These are phyloP conservation scores for Suillus americanus DNA, from an alignment of 768 basidiomycete species.

Conservation along the genomic window DNA sequence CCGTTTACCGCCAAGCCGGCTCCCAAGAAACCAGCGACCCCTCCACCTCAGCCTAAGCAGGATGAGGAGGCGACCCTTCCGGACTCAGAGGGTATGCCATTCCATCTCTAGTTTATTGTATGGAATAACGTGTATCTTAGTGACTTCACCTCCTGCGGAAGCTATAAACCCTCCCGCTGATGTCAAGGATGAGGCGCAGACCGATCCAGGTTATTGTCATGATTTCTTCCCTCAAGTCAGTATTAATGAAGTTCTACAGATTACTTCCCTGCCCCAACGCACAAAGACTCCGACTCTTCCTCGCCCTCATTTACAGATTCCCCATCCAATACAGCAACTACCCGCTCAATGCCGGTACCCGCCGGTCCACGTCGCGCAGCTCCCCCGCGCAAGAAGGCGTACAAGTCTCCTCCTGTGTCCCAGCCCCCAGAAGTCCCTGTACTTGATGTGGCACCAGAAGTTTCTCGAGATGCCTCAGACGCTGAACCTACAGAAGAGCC, in stretches of 20 bases:
- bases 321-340: conserved; percentile 20
- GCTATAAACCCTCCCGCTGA: conserved; percentile 1
- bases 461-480: neutral
- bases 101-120: neutral
- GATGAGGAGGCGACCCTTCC: conserved; percentile 14
- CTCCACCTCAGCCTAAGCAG: conserved; percentile 18
- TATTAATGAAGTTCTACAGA: conserved; percentile 29
- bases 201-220: conserved; percentile 20
- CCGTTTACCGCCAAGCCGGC: conserved; percentile 60
- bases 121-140: conserved; percentile 8
- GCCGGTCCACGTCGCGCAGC: conserved; percentile 71
- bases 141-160: conserved; percentile 17
- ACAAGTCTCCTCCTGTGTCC: conserved; percentile 47
- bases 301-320: conserved; percentile 22
- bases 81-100: conserved; percentile 19
- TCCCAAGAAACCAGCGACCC: conserved; percentile 29
- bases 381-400: conserved; percentile 68
- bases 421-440: conserved; percentile 28
- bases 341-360: conserved; percentile 71
- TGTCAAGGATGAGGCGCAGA: conserved; percentile 4
- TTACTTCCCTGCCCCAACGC: neutral
- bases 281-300: conserved; percentile 26
- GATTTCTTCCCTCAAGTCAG: neutral
- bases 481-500: neutral
- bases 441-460: conserved; percentile 12